Conservation (phyloP, 73 alveolate species). For the Durusdinium trenchii region DNA sequence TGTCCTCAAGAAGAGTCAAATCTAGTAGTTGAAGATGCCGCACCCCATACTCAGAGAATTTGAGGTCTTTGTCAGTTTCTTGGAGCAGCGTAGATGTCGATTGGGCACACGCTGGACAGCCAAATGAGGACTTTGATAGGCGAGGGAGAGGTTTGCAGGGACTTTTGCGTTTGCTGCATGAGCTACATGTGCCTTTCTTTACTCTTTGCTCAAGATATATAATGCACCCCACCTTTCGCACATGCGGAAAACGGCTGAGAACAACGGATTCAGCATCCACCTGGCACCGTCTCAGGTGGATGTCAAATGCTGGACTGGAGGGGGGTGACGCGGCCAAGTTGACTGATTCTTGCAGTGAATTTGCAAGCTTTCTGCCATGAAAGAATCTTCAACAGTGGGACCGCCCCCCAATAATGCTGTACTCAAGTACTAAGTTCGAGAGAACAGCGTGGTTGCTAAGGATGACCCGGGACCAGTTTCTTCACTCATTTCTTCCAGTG, state of each 20-base stretch:
- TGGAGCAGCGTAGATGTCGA: slow-evolving; percentile 38
- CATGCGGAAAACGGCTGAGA: background rate
- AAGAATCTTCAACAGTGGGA: no score
- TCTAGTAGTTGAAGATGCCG: background rate
- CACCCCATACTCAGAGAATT: no score
- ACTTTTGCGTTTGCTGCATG: background rate
- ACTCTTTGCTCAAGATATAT: background rate
- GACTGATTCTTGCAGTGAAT: no score
- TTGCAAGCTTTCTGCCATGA: no score
- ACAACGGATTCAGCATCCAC: background rate
- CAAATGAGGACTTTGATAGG: slow-evolving; percentile 49
- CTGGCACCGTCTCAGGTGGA: background rate
- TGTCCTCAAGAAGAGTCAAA: no score
- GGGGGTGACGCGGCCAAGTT: no score
- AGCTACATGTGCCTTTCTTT: background rate
- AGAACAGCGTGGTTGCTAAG: no score
- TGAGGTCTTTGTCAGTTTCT: slow-evolving; percentile 51
- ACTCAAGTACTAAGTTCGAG: no score
- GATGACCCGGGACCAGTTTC: no score
- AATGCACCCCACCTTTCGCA: background rate
- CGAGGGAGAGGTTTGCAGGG: background rate
- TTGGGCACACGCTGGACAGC: slow-evolving; percentile 25
- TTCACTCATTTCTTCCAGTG: no score
- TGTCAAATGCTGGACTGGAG: slow-evolving; percentile 27
- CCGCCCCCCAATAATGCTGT: no score